A percentile compares a stretch with the other conserved stretches of the same genome.
phyloP scores from a whole-genome alignment of 345 rosid species.

The Euphorbia pulcherrima region DNA sequence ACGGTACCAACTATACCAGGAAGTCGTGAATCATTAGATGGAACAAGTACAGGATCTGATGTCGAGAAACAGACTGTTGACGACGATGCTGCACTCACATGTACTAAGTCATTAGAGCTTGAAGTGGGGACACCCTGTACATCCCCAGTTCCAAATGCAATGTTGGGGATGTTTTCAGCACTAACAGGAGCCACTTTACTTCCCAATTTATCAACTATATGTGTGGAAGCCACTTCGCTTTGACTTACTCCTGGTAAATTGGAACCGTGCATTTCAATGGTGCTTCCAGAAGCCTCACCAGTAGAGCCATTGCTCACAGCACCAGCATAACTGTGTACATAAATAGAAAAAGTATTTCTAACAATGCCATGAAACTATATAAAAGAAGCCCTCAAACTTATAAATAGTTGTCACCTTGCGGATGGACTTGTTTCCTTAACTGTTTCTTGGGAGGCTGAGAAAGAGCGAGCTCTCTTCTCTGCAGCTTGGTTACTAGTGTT shows the following conservation, averaged over 20 bases:
- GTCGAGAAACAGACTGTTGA: slow-evolving; percentile 52
- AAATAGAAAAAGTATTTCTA: slow-evolving; percentile 11
- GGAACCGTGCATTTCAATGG: slow-evolving; percentile 16
- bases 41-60: slow-evolving; percentile 56
- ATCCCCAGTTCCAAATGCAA: slow-evolving; percentile 42
- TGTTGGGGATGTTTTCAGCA: slow-evolving; percentile 33
- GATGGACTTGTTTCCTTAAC: slow-evolving; percentile 38
- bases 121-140: slow-evolving; percentile 34
- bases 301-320: slow-evolving; percentile 44
- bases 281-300: slow-evolving; percentile 36
- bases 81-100: slow-evolving; percentile 44
- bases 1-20: slow-evolving; percentile 42
- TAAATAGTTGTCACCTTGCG: slow-evolving; percentile 41
- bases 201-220: slow-evolving; percentile 33
- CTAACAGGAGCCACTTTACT: slow-evolving; percentile 31
- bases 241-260: slow-evolving; percentile 29
- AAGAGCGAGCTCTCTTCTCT: slow-evolving; percentile 47
- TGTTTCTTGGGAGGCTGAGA: slow-evolving; percentile 43
- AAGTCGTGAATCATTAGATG: slow-evolving; percentile 40
- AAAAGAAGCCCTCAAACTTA: slow-evolving; percentile 14
- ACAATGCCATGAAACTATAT: slow-evolving; percentile 3
- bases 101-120: slow-evolving; percentile 30
- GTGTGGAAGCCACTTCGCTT: slow-evolving; percentile 38
- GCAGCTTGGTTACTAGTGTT: slow-evolving; percentile 47
- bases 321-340: slow-evolving; percentile 42